A percentile compares a stretch with the other conserved stretches of the same genome.
These are phyloP conservation scores for Emergomyces pasteurianus DNA, from an alignment of 2,329 filamentous ascomycete genomes.

Conservation along the genomic window DNA sequence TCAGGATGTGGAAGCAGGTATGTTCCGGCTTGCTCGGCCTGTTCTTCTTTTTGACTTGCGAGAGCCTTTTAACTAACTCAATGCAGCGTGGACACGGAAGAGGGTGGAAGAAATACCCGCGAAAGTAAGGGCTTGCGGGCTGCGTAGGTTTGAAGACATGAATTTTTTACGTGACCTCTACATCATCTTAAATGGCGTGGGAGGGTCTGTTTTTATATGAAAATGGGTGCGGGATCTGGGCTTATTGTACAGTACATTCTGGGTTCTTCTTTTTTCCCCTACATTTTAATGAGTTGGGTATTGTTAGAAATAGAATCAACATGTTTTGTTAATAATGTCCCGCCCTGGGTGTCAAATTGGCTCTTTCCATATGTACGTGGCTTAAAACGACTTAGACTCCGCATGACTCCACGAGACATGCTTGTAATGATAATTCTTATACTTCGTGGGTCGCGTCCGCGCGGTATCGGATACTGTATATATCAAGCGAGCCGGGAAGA, in stretches of 20 bases:
- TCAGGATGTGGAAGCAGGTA: slow-evolving; percentile 88
- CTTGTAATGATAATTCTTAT: no score
- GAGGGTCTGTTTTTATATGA: not conserved
- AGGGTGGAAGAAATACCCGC: slow-evolving; percentile 62
- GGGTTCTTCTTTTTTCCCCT: no score
- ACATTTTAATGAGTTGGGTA: not conserved
- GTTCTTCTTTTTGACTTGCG: not conserved
- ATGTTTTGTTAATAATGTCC: not conserved
- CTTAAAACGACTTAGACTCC: no score
- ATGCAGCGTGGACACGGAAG: slow-evolving; percentile 55
- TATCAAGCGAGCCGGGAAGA: no score
- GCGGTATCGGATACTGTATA: no score
- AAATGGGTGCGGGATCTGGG: not conserved
- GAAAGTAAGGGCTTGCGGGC: not conserved
- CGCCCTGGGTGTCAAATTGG: not conserved
- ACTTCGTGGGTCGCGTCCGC: no score
- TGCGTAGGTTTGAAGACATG: not conserved
- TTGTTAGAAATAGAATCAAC: not conserved
- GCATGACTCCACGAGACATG: no score
- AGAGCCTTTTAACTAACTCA: slow-evolving; percentile 23
- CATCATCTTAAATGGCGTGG: not conserved
- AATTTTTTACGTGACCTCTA: not conserved
- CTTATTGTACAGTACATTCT: not conserved
- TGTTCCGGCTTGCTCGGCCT: slow-evolving; percentile 21
- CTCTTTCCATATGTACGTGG: no score